A percentile compares a stretch with the other conserved stretches of the same genome.
These are phyloP conservation scores for Suillus lakei DNA, from an alignment of 768 basidiomycete species.

Conservation along the genomic window DNA sequence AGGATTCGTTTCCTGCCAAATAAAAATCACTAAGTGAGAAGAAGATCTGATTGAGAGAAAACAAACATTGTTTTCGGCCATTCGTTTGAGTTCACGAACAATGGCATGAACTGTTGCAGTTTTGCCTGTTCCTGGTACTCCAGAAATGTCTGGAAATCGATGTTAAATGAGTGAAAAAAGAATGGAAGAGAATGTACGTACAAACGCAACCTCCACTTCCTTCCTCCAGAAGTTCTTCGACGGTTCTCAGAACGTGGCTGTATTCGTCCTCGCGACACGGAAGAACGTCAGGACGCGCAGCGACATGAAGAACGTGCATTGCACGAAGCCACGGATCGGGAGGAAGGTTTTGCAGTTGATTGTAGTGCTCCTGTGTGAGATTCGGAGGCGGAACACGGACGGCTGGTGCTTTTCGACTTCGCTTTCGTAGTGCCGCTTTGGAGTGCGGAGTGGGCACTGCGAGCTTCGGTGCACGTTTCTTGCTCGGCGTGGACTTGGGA, in stretches of 20 bases:
- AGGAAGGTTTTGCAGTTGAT: constrained; percentile 56
- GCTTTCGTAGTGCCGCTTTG: constrained; percentile 62
- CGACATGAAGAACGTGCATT: constrained; percentile 92
- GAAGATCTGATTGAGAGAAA: background rate
- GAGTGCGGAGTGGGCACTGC: constrained; percentile 79
- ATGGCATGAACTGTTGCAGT: constrained; percentile 97
- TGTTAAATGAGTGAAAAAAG: constrained; percentile 11
- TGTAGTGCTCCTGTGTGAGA: constrained; percentile 39
- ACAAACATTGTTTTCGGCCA: constrained; percentile 81
- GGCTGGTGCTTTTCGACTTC: constrained; percentile 33
- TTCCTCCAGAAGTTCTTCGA: constrained; percentile 87
- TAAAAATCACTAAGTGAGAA: background rate
- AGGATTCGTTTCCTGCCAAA: constrained; percentile 80
- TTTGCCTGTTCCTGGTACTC: constrained; percentile 98
- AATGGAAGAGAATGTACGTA: constrained; percentile 42
- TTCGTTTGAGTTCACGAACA: constrained; percentile 84
- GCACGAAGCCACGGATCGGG: constrained; percentile 84
- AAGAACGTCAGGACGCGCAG: constrained; percentile 85
- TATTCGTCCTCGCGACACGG: constrained; percentile 92
- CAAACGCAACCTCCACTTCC: constrained; percentile 96
- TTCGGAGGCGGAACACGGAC: constrained; percentile 42
- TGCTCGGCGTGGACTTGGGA: constrained; percentile 39
- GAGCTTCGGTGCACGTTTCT: constrained; percentile 41
- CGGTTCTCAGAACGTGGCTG: constrained; percentile 68
- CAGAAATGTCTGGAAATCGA: constrained; percentile 79